Conservation (phyloP, 2,329 filamentous ascomycete genomes). For the Colletotrichum somersetense region DNA sequence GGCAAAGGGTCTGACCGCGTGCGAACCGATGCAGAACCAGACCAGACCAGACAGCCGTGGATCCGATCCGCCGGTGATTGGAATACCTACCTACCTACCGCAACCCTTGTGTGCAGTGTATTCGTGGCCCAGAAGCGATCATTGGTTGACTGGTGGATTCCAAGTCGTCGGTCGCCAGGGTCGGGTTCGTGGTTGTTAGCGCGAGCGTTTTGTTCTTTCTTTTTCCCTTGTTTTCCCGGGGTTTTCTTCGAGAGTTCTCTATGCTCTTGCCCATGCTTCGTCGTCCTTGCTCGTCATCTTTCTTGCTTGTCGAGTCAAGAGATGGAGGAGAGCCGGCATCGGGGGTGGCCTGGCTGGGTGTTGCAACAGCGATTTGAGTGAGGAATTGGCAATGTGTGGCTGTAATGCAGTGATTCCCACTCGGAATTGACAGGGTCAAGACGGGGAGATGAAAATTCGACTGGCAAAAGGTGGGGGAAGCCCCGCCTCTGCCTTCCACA, state of each 20-base stretch:
- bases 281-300: background rate
- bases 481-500: background rate
- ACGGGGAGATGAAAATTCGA: background rate
- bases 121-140: background rate
- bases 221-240: no score
- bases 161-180: background rate
- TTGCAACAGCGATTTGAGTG: background rate
- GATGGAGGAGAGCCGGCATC: background rate
- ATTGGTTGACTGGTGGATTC: background rate
- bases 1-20: conserved; percentile 27
- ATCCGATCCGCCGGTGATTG: conserved; percentile 11
- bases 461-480: conserved; percentile 32
- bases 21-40: conserved; percentile 23
- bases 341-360: background rate
- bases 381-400: background rate
- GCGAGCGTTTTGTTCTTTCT: no score
- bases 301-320: background rate
- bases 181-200: background rate
- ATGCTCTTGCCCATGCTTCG: background rate
- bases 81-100: background rate
- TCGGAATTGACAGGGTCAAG: background rate
- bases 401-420: background rate
- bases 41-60: background rate
- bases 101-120: background rate
- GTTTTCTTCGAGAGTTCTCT: background rate